Conservation (phyloP, 176 grass and related monocot genomes). For the Dendrocalamus sinicus region DNA sequence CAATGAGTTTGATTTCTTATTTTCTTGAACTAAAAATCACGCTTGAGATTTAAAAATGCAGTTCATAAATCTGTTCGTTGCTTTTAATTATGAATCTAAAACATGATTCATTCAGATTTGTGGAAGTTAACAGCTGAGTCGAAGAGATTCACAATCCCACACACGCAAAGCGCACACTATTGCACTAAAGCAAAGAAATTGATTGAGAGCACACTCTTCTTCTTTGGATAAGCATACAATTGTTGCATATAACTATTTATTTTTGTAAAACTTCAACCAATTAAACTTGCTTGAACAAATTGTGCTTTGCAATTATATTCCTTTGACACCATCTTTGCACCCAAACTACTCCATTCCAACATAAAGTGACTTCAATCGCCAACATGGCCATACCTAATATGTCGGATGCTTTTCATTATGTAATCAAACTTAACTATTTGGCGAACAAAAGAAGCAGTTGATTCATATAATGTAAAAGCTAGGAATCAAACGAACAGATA, state of each 20-base stretch:
- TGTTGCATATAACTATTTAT: neutral
- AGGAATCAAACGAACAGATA: neutral
- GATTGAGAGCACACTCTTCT: neutral
- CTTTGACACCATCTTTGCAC: neutral
- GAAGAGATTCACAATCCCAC: neutral
- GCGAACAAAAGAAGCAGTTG: neutral
- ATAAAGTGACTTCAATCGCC: neutral
- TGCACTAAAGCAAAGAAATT: neutral
- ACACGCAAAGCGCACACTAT: neutral
- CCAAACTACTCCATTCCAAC: neutral
- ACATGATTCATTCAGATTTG: neutral
- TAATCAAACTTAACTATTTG: neutral
- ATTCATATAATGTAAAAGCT: neutral
- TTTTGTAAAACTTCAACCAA: neutral
- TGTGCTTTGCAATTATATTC: neutral
- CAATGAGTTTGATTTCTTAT: neutral
- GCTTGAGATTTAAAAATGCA: neutral
- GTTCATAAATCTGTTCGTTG: neutral
- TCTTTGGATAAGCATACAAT: neutral
- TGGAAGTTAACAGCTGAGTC: neutral
- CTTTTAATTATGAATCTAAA: neutral
- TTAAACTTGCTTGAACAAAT: neutral
- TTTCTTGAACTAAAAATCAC: neutral
- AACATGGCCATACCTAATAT: neutral
- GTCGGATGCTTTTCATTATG: neutral